phyloP scores from a whole-genome alignment of 192 early-diverging fungal species.

The Oehlia diaphana region DNA sequence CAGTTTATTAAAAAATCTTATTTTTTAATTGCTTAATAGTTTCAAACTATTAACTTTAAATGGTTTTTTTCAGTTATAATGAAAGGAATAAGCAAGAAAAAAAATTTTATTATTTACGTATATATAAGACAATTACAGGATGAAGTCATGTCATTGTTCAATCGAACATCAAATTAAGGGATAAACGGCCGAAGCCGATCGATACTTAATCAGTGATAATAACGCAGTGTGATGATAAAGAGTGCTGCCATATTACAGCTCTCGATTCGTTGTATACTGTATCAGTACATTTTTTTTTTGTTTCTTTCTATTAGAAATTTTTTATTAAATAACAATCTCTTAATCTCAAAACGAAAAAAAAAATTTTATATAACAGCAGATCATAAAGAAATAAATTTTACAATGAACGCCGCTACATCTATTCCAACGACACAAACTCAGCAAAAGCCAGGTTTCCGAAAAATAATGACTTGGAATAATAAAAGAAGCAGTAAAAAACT shows the following conservation, averaged over 20 bases:
- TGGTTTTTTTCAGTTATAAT: too few relatives aligned
- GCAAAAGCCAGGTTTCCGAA: slow-evolving; percentile 19
- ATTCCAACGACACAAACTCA: not conserved
- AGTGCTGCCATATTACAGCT: not conserved
- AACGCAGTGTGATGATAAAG: not conserved
- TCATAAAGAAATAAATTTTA: not conserved
- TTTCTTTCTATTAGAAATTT: not conserved
- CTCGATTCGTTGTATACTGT: not conserved
- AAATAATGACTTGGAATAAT: slow-evolving; percentile 30
- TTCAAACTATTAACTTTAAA: too few relatives aligned
- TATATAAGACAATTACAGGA: too few relatives aligned
- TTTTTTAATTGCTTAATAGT: too few relatives aligned
- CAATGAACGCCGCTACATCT: slow-evolving; percentile 22
- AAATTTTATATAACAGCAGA: not conserved
- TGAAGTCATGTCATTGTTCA: too few relatives aligned
- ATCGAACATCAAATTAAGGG: too few relatives aligned
- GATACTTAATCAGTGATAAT: not conserved
- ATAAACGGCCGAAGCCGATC: not conserved
- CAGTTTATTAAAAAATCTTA: too few relatives aligned
- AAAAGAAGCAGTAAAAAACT: slow-evolving; percentile 15
- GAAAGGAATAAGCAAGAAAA: too few relatives aligned
- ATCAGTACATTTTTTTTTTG: not conserved
- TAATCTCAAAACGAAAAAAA: not conserved
- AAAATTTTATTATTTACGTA: too few relatives aligned
- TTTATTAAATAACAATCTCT: not conserved